Percentiles rank a stretch among this genome's conserved stretches.
Conservation (phyloP, 164 flowering plant species). For the Macadamia integrifolia region DNA sequence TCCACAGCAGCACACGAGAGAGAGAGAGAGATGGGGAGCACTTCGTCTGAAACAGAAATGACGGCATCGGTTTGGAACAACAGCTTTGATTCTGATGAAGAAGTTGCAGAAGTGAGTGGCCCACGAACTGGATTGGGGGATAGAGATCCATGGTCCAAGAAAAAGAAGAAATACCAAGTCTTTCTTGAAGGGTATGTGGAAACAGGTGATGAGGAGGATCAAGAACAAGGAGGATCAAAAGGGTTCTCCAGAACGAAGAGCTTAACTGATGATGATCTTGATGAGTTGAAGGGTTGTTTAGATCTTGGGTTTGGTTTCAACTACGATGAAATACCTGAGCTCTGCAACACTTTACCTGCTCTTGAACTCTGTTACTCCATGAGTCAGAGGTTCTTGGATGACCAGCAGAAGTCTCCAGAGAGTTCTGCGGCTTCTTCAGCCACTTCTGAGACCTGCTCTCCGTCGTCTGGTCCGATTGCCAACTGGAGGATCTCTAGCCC, state of each 20-base stretch:
- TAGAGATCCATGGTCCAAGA: conserved; percentile 15
- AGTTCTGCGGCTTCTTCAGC: too few relatives aligned
- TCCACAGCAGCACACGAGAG: too few relatives aligned
- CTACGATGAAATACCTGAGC: conserved; percentile 88
- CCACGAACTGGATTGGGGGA: not conserved
- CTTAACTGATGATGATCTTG: conserved; percentile 71
- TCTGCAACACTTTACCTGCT: conserved; percentile 81
- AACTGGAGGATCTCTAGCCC: conserved; percentile 91
- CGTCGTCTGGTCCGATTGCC: conserved; percentile 47
- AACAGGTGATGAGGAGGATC: conserved; percentile 39
- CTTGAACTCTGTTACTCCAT: conserved; percentile 88
- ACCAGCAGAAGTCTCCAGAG: too few relatives aligned
- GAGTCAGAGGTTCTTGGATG: conserved; percentile 66
- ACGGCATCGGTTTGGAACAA: too few relatives aligned
- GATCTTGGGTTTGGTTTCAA: conserved; percentile 88
- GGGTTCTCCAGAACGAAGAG: conserved; percentile 51
- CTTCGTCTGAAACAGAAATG: too few relatives aligned
- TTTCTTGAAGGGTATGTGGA: conserved; percentile 65
- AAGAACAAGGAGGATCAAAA: conserved; percentile 7
- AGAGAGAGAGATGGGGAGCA: too few relatives aligned
- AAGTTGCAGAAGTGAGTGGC: not conserved
- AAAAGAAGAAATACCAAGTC: conserved; percentile 60
- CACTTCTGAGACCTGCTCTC: conserved; percentile 8
- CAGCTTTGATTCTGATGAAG: too few relatives aligned
- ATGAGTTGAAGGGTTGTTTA: conserved; percentile 78